Conservation (phyloP, 192 early-diverging fungal species). For the Thamnidium elegans region DNA sequence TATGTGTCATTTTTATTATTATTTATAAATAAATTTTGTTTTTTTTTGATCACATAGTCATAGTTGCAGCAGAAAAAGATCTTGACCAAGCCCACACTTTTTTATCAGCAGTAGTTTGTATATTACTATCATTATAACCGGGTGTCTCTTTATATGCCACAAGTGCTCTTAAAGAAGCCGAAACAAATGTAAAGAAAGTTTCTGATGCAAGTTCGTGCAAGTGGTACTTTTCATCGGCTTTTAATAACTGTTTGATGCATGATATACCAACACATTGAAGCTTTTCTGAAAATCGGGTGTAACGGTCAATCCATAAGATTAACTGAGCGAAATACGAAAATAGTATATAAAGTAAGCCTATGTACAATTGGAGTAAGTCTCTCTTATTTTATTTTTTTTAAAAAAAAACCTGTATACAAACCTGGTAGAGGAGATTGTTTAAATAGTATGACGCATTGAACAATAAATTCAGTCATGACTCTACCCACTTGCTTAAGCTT, state of each 20-base stretch:
- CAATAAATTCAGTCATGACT: neutral
- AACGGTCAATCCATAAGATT: neutral
- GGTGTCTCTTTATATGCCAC: slow-evolving; percentile 56
- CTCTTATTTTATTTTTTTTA: neutral
- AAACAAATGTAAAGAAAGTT: slow-evolving; percentile 40
- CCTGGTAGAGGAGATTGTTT: neutral
- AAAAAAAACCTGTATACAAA: neutral
- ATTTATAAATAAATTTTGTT: slow-evolving; percentile 4
- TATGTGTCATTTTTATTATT: neutral
- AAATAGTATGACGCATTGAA: neutral
- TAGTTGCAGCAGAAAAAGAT: neutral
- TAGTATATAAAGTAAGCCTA: neutral
- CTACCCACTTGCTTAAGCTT: neutral
- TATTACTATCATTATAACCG: slow-evolving; percentile 27
- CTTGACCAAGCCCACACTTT: neutral
- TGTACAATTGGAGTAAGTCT: neutral
- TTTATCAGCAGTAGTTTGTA: neutral
- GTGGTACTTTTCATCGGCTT: slow-evolving; percentile 50
- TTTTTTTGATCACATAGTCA: neutral
- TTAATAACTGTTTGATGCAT: slow-evolving; percentile 47
- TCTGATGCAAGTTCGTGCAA: slow-evolving; percentile 52
- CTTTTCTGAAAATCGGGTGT: slow-evolving; percentile 35
- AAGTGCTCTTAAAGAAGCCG: slow-evolving; percentile 48
- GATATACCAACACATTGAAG: slow-evolving; percentile 43
- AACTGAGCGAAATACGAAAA: neutral